phyloP scores from a whole-genome alignment of 768 basidiomycete genomes.

The Tricholoma hemisulphureum region DNA sequence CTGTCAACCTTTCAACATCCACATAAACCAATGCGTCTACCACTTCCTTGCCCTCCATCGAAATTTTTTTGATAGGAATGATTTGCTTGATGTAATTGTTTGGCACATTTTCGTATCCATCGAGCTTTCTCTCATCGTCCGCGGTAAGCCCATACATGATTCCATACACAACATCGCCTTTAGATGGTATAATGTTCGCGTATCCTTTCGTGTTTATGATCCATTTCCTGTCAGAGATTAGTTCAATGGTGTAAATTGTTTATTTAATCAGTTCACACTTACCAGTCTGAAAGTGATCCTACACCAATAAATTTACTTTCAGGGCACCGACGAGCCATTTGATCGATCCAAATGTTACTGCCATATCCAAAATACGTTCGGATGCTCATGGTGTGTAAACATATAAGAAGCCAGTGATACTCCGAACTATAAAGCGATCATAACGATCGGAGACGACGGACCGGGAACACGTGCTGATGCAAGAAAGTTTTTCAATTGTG shows the following conservation, averaged over 20 bases:
- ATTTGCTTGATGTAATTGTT: constrained; percentile 35
- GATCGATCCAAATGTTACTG: constrained; percentile 49
- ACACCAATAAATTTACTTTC: constrained; percentile 39
- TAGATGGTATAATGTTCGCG: constrained; percentile 43
- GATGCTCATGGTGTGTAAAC: background rate
- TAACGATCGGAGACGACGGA: background rate
- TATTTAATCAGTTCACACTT: constrained; percentile 8
- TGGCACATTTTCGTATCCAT: constrained; percentile 42
- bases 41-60: background rate
- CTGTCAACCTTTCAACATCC: constrained; percentile 31
- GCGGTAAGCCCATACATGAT: constrained; percentile 41
- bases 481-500: constrained; percentile 7
- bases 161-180: constrained; percentile 42
- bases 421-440: too few relatives aligned
- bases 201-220: constrained; percentile 45
- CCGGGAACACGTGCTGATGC: background rate
- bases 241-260: background rate
- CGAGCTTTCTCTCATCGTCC: constrained; percentile 41
- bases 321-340: constrained; percentile 50
- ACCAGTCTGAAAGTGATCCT: constrained; percentile 43
- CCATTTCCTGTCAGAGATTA: constrained; percentile 44
- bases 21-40: constrained; percentile 41
- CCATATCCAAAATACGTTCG: constrained; percentile 47
- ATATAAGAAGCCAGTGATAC: too few relatives aligned
- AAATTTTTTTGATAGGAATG: constrained; percentile 22